Percentiles rank a stretch among this genome's conserved stretches.
Conservation (phyloP, 2,329 filamentous ascomycete species). For the Ophiostoma perfectum region DNA sequence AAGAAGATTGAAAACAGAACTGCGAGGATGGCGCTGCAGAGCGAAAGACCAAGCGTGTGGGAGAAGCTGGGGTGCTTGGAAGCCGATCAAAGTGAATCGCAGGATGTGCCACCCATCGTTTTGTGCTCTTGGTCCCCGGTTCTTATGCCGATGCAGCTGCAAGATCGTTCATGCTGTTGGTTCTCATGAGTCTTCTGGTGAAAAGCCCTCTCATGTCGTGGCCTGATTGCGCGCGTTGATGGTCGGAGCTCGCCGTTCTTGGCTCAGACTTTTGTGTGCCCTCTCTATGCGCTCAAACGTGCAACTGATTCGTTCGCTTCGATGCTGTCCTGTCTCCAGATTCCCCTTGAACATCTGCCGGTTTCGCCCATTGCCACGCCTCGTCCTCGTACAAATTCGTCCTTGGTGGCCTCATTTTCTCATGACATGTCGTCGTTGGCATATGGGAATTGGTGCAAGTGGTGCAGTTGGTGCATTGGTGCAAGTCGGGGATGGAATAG, state of each 20-base stretch:
- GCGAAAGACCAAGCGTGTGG: not conserved
- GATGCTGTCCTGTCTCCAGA: not conserved
- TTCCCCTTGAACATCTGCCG: not conserved
- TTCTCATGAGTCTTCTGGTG: not conserved
- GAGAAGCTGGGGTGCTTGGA: not conserved
- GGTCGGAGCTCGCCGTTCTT: conserved; percentile 7
- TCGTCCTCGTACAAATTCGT: not conserved
- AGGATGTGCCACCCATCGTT: not conserved
- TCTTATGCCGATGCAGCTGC: not conserved
- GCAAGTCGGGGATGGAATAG: not conserved
- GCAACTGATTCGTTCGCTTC: not conserved
- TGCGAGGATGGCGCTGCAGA: not conserved
- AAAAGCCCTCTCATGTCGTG: not conserved
- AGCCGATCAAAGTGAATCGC: not conserved
- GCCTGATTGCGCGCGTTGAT: not conserved
- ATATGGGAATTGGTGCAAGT: not conserved
- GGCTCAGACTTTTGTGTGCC: conserved; percentile 13
- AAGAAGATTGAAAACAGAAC: not conserved
- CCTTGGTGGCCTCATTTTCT: not conserved
- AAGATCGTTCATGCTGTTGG: not conserved
- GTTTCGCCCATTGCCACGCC: not conserved
- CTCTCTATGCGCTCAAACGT: conserved; percentile 10
- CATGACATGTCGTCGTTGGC: not conserved
- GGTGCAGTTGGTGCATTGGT: not conserved
- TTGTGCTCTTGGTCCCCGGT: too few relatives aligned